phyloP scores from a whole-genome alignment of 2,329 filamentous ascomycete species.

The Chrysoporthe austroafricana region DNA sequence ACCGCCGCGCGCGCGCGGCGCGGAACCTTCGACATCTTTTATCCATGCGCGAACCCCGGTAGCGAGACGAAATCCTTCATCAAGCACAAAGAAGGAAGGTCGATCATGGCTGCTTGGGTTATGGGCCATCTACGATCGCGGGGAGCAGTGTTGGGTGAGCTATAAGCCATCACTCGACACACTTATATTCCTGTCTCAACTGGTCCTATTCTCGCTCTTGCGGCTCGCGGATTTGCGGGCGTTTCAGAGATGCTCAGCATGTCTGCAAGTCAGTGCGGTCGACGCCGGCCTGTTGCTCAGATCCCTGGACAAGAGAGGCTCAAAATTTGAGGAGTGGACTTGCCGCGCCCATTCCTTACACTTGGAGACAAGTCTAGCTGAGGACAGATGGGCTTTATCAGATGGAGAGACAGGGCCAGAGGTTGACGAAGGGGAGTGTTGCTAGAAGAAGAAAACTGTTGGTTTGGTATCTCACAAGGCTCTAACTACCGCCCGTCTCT shows the following conservation, averaged over 20 bases:
- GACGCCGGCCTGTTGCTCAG: background rate
- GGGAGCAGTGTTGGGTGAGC: no score
- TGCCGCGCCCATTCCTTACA: background rate
- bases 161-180: no score
- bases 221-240: background rate
- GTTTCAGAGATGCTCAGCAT: background rate
- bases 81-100: background rate
- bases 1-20: background rate
- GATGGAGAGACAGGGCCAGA: background rate
- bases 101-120: background rate
- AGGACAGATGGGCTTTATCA: background rate
- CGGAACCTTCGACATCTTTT: no score
- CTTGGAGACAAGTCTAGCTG: background rate
- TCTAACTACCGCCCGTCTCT: conserved; percentile 8
- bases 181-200: no score
- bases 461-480: conserved; percentile 10
- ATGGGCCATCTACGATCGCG: background rate
- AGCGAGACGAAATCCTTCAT: background rate
- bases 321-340: background rate
- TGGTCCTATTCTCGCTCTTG: no score
- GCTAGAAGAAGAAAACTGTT: conserved; percentile 5
- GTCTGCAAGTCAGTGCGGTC: background rate
- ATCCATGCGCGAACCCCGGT: no score
- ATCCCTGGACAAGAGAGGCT: background rate
- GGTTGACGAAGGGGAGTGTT: background rate